Evolutionary conservation across 192 early-diverging fungal species (phyloP).

Genomic region (Backusella morwellensis): DNA sequence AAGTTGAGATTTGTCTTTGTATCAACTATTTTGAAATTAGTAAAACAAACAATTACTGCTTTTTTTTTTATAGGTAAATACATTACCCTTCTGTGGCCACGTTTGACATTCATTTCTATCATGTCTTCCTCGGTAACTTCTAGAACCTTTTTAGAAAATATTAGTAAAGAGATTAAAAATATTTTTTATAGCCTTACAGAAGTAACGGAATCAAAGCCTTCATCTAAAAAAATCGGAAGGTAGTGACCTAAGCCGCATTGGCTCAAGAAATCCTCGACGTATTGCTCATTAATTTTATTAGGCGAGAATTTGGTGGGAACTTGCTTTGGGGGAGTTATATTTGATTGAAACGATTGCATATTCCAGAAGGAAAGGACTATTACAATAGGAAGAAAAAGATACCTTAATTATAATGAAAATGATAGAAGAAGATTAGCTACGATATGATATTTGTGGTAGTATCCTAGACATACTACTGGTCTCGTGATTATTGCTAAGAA

Average conservation of each 20-base stretch:
- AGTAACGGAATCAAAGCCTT: conserved; percentile 20
- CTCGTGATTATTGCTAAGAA: neutral
- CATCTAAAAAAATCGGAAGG: conserved; percentile 8
- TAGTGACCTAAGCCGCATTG: conserved; percentile 5
- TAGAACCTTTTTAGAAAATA: conserved; percentile 14
- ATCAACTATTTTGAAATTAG: conserved; percentile 14
- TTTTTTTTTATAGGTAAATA: neutral
- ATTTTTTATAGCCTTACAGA: neutral
- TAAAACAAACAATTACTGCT: neutral
- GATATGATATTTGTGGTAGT: neutral
- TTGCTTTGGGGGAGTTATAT: neutral
- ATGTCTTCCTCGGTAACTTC: conserved; percentile 33
- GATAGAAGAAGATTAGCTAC: neutral
- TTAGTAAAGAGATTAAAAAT: neutral
- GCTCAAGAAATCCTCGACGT: conserved; percentile 13
- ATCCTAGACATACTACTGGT: neutral
- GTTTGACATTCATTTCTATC: conserved; percentile 26
- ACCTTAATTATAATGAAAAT: neutral
- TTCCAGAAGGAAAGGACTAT: neutral
- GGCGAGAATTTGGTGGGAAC: neutral
- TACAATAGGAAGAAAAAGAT: neutral
- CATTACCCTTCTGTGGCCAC: conserved; percentile 37
- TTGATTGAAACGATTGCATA: neutral
- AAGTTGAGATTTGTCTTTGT: conserved; percentile 32
- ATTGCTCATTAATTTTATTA: neutral